phyloP scores from a whole-genome alignment of 441 rosid species.

The Croton laevigatus region DNA sequence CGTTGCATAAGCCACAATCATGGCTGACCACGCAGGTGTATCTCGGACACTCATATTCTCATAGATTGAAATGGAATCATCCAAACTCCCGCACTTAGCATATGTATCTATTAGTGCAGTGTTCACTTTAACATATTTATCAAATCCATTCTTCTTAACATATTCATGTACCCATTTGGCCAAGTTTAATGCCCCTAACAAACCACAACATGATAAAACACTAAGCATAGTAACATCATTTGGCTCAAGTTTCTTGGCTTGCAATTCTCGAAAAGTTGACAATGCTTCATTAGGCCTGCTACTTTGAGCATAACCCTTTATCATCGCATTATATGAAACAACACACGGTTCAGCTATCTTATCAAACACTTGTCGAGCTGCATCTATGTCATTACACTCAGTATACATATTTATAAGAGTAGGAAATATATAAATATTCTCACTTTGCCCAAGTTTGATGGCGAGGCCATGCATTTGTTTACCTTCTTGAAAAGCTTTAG shows the following conservation, averaged over 20 bases:
- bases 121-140: slow-evolving; percentile 59
- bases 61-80: slow-evolving; percentile 55
- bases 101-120: slow-evolving; percentile 79
- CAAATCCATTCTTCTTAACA: slow-evolving; percentile 54
- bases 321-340: slow-evolving; percentile 64
- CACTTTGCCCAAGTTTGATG: slow-evolving; percentile 50
- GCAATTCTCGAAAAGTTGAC: slow-evolving; percentile 65
- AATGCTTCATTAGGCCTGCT: slow-evolving; percentile 79
- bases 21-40: slow-evolving; percentile 78
- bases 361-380: slow-evolving; percentile 62
- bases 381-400: slow-evolving; percentile 58
- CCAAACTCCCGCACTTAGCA: slow-evolving; percentile 83
- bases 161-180: slow-evolving; percentile 89
- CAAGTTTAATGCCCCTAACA: slow-evolving; percentile 66
- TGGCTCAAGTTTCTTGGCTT: slow-evolving; percentile 50
- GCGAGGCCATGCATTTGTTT: slow-evolving; percentile 66
- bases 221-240: slow-evolving; percentile 69
- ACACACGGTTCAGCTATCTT: slow-evolving; percentile 54
- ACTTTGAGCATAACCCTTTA: slow-evolving; percentile 53
- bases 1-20: slow-evolving; percentile 71
- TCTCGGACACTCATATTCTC: slow-evolving; percentile 50
- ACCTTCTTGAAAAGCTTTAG: slow-evolving; percentile 59
- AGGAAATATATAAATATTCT: slow-evolving; percentile 50
- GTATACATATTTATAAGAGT: slow-evolving; percentile 69
- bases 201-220: slow-evolving; percentile 67